Conservation (phyloP, 306 rosid species). For the Acacia confusa region DNA sequence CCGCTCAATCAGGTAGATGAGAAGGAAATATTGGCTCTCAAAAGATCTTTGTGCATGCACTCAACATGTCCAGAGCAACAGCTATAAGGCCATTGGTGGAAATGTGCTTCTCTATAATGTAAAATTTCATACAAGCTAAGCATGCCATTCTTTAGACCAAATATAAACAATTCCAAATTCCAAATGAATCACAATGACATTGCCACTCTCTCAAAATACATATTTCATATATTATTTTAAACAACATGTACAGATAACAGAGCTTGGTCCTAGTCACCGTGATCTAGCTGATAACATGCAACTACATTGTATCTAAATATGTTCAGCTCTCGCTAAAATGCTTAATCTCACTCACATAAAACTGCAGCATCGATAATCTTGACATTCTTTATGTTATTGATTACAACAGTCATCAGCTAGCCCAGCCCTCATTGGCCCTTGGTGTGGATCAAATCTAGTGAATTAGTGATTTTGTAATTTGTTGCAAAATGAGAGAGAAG, state of each 20-base stretch:
- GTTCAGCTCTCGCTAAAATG: neutral
- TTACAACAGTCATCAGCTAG: neutral
- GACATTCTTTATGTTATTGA: conserved; percentile 9
- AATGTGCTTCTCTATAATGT: conserved; percentile 16
- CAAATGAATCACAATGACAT: neutral
- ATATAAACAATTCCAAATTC: too few species aligned
- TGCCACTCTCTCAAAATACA: neutral
- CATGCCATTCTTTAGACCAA: conserved; percentile 13
- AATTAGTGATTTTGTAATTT: neutral
- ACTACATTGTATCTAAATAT: neutral
- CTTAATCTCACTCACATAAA: neutral
- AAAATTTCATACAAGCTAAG: conserved; percentile 23
- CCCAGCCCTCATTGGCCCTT: neutral
- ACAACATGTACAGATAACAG: neutral
- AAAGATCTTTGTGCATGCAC: neutral
- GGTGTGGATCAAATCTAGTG: neutral
- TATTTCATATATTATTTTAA: neutral
- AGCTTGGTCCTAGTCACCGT: neutral
- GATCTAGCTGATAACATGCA: conserved; percentile 7
- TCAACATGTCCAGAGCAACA: conserved; percentile 6
- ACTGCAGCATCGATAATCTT: neutral
- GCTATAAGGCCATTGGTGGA: too few species aligned
- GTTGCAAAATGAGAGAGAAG: neutral
- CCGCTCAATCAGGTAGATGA: neutral
- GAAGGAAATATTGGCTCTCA: neutral